phyloP scores from a whole-genome alignment of 2,329 filamentous ascomycete genomes.

The Colletotrichum theobromicola region DNA sequence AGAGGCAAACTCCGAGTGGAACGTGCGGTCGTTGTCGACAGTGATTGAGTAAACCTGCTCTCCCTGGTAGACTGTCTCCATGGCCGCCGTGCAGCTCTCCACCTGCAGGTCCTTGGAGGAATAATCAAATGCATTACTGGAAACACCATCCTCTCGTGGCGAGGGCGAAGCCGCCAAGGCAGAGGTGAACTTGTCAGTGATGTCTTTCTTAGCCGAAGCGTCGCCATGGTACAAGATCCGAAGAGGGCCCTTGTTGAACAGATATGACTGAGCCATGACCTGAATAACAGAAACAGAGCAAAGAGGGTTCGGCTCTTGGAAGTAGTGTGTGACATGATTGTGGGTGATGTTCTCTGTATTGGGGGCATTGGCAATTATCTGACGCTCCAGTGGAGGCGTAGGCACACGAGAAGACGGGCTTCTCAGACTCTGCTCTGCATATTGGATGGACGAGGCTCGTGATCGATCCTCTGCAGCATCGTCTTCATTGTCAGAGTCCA shows the following conservation, averaged over 20 bases:
- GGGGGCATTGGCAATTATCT: slow-evolving; percentile 16
- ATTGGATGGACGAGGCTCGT: slow-evolving; percentile 47
- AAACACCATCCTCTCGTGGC: slow-evolving; percentile 22
- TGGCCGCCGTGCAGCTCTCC: slow-evolving; percentile 50
- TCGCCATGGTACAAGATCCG: slow-evolving; percentile 55
- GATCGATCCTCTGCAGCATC: slow-evolving; percentile 28
- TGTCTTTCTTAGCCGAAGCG: slow-evolving; percentile 41
- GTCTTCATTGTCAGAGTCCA: slow-evolving; percentile 13
- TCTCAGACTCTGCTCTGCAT: slow-evolving; percentile 53
- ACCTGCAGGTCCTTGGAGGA: slow-evolving; percentile 40
- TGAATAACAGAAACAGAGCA: slow-evolving; percentile 47
- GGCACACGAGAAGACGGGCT: slow-evolving; percentile 39
- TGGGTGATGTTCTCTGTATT: slow-evolving; percentile 38
- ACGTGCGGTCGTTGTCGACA: slow-evolving; percentile 42
- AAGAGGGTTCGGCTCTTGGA: slow-evolving; percentile 25
- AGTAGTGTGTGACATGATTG: slow-evolving; percentile 50
- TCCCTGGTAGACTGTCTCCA: slow-evolving; percentile 30
- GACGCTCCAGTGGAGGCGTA: background rate
- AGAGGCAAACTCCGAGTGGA: slow-evolving; percentile 38
- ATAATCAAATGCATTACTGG: background rate
- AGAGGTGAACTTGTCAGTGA: slow-evolving; percentile 53
- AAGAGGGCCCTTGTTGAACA: slow-evolving; percentile 50
- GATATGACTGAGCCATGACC: slow-evolving; percentile 51
- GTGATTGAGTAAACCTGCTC: slow-evolving; percentile 39
- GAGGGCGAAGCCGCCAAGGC: slow-evolving; percentile 45